phyloP scores from a whole-genome alignment of 2,329 filamentous ascomycete genomes.

The Fusarium kyushuense region DNA sequence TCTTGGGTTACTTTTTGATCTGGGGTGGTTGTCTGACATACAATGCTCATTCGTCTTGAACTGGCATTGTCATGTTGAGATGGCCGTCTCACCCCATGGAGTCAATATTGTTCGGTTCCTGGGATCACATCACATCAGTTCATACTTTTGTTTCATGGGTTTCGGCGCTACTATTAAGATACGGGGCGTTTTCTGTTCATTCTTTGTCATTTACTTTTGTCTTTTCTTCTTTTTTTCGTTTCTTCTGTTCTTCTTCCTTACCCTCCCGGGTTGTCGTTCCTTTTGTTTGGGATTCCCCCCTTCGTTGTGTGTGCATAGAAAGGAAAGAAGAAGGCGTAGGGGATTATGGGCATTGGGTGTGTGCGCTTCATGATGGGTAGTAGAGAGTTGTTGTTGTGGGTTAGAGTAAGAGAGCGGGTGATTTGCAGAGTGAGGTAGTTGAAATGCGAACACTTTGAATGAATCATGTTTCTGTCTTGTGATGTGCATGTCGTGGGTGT shows the following conservation, averaged over 20 bases:
- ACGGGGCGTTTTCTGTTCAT: conserved; percentile 40
- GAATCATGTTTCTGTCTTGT: conserved; percentile 4
- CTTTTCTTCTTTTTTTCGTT: conserved; percentile 28
- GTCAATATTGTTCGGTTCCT: conserved; percentile 32
- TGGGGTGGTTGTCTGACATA: conserved; percentile 20
- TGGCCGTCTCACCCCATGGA: conserved; percentile 17
- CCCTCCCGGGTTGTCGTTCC: conserved; percentile 27
- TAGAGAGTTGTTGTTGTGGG: conserved; percentile 10
- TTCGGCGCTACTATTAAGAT: conserved; percentile 48
- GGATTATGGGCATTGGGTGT: conserved; percentile 30
- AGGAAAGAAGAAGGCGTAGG: conserved; percentile 24
- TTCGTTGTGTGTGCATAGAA: conserved; percentile 8
- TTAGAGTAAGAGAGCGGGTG: conserved; percentile 17
- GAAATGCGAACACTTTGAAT: conserved; percentile 47
- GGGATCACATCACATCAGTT: conserved; percentile 29
- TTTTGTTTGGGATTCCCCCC: conserved; percentile 6
- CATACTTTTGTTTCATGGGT: conserved; percentile 42
- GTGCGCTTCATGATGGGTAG: conserved; percentile 38
- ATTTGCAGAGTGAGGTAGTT: conserved; percentile 40
- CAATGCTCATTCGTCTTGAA: too few species aligned
- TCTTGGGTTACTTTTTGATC: conserved; percentile 38
- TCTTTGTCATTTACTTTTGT: conserved; percentile 38
- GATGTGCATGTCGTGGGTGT: neutral
- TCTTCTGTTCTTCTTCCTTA: conserved; percentile 14
- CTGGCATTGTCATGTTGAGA: conserved; percentile 8